Evolutionary conservation across 768 basidiomycete species (phyloP).

Genomic region (Rhizopogon roseolus): DNA sequence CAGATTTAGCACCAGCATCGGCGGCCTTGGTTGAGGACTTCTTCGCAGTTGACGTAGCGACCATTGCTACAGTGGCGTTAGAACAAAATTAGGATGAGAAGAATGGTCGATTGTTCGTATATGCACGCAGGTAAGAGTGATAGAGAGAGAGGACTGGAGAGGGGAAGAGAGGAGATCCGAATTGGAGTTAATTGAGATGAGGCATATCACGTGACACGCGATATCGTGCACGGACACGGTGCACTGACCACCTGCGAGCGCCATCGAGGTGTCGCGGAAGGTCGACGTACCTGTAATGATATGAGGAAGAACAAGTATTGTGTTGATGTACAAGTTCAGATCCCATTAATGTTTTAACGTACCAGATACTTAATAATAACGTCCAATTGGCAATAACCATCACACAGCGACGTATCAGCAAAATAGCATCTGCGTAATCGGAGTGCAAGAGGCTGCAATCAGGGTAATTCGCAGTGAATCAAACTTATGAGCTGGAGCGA

Average conservation of each 20-base stretch:
- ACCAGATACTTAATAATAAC: neutral
- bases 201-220: slow-evolving; percentile 20
- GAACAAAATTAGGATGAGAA: neutral
- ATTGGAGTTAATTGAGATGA: slow-evolving; percentile 9
- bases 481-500: no score
- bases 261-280: neutral
- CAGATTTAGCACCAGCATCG: slow-evolving; percentile 1
- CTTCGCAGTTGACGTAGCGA: slow-evolving; percentile 24
- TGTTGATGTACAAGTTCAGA: neutral
- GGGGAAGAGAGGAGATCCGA: slow-evolving; percentile 15
- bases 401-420: neutral
- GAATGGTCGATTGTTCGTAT: neutral
- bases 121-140: neutral
- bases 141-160: slow-evolving; percentile 12
- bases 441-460: no score
- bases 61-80: slow-evolving; percentile 14
- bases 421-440: no score
- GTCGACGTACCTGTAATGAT: neutral
- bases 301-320: neutral
- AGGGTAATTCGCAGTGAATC: no score
- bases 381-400: neutral
- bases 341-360: neutral
- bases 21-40: slow-evolving; percentile 35
- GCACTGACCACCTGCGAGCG: slow-evolving; percentile 1
- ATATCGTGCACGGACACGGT: slow-evolving; percentile 26